A percentile compares a stretch with the other conserved stretches of the same genome.
Conservation (phyloP, 1,284 basidiomycete species). For the Xanthoconium separans region DNA sequence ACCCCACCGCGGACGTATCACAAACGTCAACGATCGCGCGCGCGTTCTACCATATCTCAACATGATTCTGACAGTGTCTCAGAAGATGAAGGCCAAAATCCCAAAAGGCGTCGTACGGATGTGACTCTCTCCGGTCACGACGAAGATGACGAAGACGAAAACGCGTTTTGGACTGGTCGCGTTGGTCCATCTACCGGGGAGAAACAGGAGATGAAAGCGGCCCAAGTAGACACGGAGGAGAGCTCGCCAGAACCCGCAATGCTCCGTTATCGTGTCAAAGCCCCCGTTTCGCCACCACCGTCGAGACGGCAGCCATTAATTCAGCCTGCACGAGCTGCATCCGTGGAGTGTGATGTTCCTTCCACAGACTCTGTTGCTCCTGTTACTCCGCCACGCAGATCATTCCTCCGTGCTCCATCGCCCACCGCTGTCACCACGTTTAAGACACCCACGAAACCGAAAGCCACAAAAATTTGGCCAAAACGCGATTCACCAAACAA, state of each 20-base stretch:
- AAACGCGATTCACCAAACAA: constrained; percentile 54
- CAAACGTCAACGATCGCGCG: constrained; percentile 33
- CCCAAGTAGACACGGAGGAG: constrained; percentile 10
- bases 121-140: constrained; percentile 29
- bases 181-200: constrained; percentile 10
- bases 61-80: constrained; percentile 25
- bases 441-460: constrained; percentile 23
- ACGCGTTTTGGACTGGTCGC: constrained; percentile 35
- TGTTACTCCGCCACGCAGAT: constrained; percentile 26
- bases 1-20: constrained; percentile 37
- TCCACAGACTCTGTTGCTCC: constrained; percentile 4
- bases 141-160: constrained; percentile 34
- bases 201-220: constrained; percentile 5
- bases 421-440: constrained; percentile 4
- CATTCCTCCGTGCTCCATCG: constrained; percentile 22
- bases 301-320: constrained; percentile 32
- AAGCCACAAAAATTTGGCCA: constrained; percentile 29
- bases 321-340: constrained; percentile 25
- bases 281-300: constrained; percentile 40
- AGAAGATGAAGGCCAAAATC: constrained; percentile 19
- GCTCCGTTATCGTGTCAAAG: constrained; percentile 27
- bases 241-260: constrained; percentile 28
- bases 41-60: constrained; percentile 23
- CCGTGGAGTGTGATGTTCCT: constrained; percentile 16
- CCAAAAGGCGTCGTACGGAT: constrained; percentile 29